A percentile compares a stretch with the other conserved stretches of the same genome.
phyloP scores from a whole-genome alignment of 805 yeast species.

The Teunomyces funiuensis region DNA sequence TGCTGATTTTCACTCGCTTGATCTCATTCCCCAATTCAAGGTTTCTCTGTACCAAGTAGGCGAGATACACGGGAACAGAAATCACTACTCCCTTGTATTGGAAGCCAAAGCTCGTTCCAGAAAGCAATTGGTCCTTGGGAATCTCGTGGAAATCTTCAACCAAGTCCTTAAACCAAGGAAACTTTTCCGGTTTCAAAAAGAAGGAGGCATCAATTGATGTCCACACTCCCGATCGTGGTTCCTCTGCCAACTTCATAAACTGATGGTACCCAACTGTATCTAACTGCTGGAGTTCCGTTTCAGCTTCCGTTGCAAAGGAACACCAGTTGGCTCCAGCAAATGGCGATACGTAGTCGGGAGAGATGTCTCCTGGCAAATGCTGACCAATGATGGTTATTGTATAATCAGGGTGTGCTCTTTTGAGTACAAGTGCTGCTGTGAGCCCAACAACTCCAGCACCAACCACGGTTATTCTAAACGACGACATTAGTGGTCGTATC shows the following conservation, averaged over 20 bases:
- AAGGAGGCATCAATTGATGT: constrained; percentile 12
- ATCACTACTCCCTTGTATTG: constrained; percentile 57
- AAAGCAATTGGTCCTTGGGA: constrained; percentile 37
- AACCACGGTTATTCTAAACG: constrained; percentile 1
- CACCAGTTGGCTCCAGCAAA: constrained; percentile 75
- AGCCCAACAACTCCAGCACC: constrained; percentile 40
- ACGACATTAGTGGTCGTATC: not conserved
- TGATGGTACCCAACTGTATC: constrained; percentile 52
- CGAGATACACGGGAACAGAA: constrained; percentile 56
- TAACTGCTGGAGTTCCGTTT: constrained; percentile 21
- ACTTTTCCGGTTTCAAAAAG: constrained; percentile 8
- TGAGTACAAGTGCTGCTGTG: constrained; percentile 34
- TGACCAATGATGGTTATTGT: constrained; percentile 33
- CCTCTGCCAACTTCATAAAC: constrained; percentile 46
- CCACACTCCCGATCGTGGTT: constrained; percentile 48
- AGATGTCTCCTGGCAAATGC: constrained; percentile 55
- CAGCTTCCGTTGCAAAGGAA: constrained; percentile 50
- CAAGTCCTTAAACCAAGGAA: constrained; percentile 49
- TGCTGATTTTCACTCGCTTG: constrained; percentile 40
- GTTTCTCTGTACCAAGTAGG: constrained; percentile 50
- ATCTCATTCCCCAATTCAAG: constrained; percentile 47
- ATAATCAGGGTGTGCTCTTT: constrained; percentile 12
- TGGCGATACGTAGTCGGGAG: constrained; percentile 59
- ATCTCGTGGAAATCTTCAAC: constrained; percentile 42
- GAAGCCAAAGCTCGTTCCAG: constrained; percentile 44